A percentile compares a stretch with the other conserved stretches of the same genome.
These are phyloP conservation scores for Zopfia rhizophila DNA, from an alignment of 2,329 filamentous ascomycete genomes.

Conservation along the genomic window DNA sequence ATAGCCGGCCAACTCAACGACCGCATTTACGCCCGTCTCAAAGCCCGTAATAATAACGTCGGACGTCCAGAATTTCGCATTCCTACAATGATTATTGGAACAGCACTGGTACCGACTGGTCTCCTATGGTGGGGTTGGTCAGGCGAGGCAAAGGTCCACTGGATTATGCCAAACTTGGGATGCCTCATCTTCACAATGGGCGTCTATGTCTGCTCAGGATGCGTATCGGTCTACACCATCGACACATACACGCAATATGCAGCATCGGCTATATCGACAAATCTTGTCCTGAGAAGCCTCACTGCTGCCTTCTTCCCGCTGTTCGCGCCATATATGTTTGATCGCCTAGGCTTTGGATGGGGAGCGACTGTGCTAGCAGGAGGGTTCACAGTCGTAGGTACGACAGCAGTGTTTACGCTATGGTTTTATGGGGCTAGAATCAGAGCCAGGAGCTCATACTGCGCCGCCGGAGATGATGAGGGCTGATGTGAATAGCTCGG, in stretches of 20 bases:
- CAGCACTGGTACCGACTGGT: constrained; percentile 37
- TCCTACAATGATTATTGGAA: constrained; percentile 27
- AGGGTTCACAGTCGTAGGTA: constrained; percentile 6
- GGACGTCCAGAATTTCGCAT: constrained; percentile 23
- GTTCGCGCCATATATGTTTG: constrained; percentile 46
- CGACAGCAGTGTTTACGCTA: background rate
- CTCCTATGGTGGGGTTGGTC: constrained; percentile 63
- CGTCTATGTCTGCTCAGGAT: constrained; percentile 45
- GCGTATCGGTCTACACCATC: constrained; percentile 68
- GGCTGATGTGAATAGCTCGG: no score
- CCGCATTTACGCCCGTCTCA: constrained; percentile 49
- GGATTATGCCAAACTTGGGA: constrained; percentile 64
- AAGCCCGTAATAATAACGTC: constrained; percentile 12
- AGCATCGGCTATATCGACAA: constrained; percentile 17
- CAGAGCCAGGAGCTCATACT: constrained; percentile 14
- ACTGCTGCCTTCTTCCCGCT: constrained; percentile 38
- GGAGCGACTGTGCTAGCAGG: constrained; percentile 37
- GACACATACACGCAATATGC: constrained; percentile 61
- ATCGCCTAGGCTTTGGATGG: constrained; percentile 43
- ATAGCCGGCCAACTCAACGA: constrained; percentile 57
- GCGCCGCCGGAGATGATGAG: constrained; percentile 2
- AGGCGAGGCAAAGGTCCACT: constrained; percentile 61
- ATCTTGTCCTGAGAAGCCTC: constrained; percentile 11
- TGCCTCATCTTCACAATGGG: constrained; percentile 56
- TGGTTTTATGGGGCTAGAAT: constrained; percentile 20